Evolutionary conservation across 305 asterid species (phyloP).

Genomic region (Solanum hybrid): DNA sequence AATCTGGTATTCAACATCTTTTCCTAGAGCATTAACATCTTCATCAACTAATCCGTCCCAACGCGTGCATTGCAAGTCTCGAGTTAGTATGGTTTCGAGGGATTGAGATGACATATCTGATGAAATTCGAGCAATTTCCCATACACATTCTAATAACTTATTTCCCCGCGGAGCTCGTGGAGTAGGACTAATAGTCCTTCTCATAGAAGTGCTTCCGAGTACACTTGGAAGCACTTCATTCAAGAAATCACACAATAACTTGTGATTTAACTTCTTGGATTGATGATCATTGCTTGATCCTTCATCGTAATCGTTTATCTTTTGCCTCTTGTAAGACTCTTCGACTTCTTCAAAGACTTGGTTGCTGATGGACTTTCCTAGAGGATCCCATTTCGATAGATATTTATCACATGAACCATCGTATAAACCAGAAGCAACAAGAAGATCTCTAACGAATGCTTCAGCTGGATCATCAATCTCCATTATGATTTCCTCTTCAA

Average conservation of each 20-base stretch:
- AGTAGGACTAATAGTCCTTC: slow-evolving; percentile 29
- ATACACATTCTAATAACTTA: slow-evolving; percentile 45
- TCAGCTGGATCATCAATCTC: slow-evolving; percentile 53
- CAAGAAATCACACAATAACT: slow-evolving; percentile 49
- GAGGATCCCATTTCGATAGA: slow-evolving; percentile 65
- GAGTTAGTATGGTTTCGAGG: slow-evolving; percentile 51
- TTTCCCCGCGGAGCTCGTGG: slow-evolving; percentile 52
- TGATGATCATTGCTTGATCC: not conserved
- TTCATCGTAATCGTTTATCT: slow-evolving; percentile 19
- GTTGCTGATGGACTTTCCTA: slow-evolving; percentile 59
- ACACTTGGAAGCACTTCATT: slow-evolving; percentile 67
- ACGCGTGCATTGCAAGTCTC: slow-evolving; percentile 43
- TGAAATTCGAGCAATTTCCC: slow-evolving; percentile 37
- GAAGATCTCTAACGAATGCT: slow-evolving; percentile 74
- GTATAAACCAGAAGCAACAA: slow-evolving; percentile 67
- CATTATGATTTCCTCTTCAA: slow-evolving; percentile 29
- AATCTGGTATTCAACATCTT: slow-evolving; percentile 58
- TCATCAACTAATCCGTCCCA: slow-evolving; percentile 56
- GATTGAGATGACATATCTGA: slow-evolving; percentile 31
- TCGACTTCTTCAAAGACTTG: slow-evolving; percentile 68
- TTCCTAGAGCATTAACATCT: slow-evolving; percentile 45
- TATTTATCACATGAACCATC: slow-evolving; percentile 46
- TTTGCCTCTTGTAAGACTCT: slow-evolving; percentile 31
- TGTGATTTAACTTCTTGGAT: slow-evolving; percentile 35
- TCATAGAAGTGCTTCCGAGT: slow-evolving; percentile 38